Evolutionary conservation across 2,329 filamentous ascomycete genomes (phyloP), one percentile per base, ranked within the genome.

Genomic region (Chrysoporthe deuterocubensis): DNA sequence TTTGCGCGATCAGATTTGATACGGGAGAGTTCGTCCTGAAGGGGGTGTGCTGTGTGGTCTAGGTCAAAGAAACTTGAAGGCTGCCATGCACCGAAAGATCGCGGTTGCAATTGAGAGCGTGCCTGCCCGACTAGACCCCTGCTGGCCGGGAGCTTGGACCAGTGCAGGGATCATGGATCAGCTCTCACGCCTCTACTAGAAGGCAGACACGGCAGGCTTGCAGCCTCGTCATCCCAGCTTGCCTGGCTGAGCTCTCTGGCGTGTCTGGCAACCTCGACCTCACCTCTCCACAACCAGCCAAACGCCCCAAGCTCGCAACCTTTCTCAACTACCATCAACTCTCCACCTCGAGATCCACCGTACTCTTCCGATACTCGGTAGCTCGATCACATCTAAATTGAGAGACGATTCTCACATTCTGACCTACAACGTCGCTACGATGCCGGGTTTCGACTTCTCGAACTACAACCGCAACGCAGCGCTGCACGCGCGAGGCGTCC

Each of bases 381-480:
- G 37, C 6, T 46, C 13, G 40, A 43, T 13, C 6, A 42, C 42
- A 13, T 52, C 37, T 26, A 18, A 26, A n/a, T 32, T 56, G 46
- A 18, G 60, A 65, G 42, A 9, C 16, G 37, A 62, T 57, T 37
- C 46, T 40, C 44, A 34, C 65, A 64, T 37, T 57, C 40, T 40
- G 16, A 26, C 21, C 50, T n/a, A 26, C 57, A 48, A 34, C 56
- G 56, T 50, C 61, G 50, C 70, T 82, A 90, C 77, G 76, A 99
- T 99, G 96, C 90, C 92, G 76, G 94, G 94, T 84, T 97, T 97
- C 87, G 94, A 98, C 85, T 99, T 99, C 87, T 96, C 94, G 81
- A 99, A 99, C 87, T 96, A 98, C 89, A 97, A 97, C 88, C 93
- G 96, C 85, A 99, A 99, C 89, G 89, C 92, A 79, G 95, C 95